Percentiles rank a stretch among this genome's conserved stretches.
Conservation (phyloP, 129 eudicot genomes). For the Arctium lappa region DNA sequence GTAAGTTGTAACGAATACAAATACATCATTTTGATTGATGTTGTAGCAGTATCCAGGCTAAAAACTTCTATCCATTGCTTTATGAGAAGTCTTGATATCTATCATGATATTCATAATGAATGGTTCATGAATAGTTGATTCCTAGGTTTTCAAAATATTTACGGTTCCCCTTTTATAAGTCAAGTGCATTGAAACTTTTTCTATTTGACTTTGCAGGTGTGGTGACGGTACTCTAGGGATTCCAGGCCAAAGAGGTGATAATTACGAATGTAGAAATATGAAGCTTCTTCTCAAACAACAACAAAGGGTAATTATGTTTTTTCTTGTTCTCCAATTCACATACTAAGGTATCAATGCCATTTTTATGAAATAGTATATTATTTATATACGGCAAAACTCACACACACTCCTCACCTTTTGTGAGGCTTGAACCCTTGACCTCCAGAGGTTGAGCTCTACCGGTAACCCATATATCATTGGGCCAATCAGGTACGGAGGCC, state of each 20-base stretch:
- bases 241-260: conserved; percentile 86
- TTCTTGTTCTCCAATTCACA: not conserved
- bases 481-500: not conserved
- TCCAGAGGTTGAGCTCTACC: not conserved
- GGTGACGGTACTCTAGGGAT: conserved; percentile 91
- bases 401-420: not conserved
- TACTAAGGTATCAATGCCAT: not conserved
- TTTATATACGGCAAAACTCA: not conserved
- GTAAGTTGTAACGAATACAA: not conserved
- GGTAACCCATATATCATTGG: not conserved
- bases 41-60: not conserved
- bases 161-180: not conserved
- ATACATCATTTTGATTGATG: not conserved
- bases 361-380: not conserved
- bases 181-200: conserved; percentile 1
- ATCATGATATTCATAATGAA: not conserved
- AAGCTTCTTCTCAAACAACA: conserved; percentile 96
- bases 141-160: not conserved
- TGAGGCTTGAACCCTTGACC: not conserved
- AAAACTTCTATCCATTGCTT: too few relatives aligned
- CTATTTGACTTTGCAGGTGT: conserved; percentile 56
- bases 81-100: not conserved
- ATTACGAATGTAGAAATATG: conserved; percentile 89
- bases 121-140: not conserved
- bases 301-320: conserved; percentile 57